Evolutionary conservation across 164 flowering plant species (phyloP).

Genomic region (Magnolia officinalis): DNA sequence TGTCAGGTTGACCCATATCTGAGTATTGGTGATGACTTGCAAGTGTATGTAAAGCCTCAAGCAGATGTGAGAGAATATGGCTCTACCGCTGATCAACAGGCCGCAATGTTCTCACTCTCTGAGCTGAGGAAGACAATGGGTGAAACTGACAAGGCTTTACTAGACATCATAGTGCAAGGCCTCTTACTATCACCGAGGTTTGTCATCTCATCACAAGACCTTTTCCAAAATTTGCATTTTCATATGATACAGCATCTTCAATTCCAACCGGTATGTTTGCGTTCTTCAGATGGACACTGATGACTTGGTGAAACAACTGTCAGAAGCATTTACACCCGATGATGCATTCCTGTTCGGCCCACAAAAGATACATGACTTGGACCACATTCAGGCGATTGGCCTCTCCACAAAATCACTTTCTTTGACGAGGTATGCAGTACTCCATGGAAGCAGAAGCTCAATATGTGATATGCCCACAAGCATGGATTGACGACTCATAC

Average conservation of each 20-base stretch:
- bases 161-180: conserved; percentile 43
- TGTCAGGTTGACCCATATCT: conserved; percentile 77
- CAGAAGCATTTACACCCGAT: no score
- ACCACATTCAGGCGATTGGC: no score
- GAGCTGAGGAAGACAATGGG: conserved; percentile 35
- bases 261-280: neutral
- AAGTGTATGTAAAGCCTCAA: conserved; percentile 58
- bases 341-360: no score
- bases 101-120: conserved; percentile 41
- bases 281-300: no score
- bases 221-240: neutral
- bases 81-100: conserved; percentile 53
- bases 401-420: no score
- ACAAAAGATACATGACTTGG: no score
- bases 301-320: no score
- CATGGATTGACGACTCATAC: no score
- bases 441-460: no score
- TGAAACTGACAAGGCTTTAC: conserved; percentile 39
- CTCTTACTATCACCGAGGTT: conserved; percentile 60
- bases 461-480: no score
- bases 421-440: no score
- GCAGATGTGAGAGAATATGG: conserved; percentile 56
- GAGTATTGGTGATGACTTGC: conserved; percentile 68
- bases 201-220: neutral
- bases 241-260: neutral